Evolutionary conservation across 345 rosid species (phyloP), one percentile per base, ranked within the genome.

Genomic region (Luvunga scandens): DNA sequence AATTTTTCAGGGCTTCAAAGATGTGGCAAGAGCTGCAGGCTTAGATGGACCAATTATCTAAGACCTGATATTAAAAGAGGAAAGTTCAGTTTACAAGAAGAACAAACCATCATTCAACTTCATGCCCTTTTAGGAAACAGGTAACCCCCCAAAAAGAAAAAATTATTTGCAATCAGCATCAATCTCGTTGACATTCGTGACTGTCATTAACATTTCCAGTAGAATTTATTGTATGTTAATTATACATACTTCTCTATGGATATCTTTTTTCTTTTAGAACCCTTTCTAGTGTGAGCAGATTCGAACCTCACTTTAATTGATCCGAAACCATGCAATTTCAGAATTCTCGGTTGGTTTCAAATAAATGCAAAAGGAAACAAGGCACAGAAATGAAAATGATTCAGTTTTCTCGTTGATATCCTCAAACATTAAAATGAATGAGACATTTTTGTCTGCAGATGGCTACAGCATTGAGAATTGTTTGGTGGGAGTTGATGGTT

Each of bases 101-200:
- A 94, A 45, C 95, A 94, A 81, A 93, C 98, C 79, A 94, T 94
- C 80, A 93, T 94, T 77, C 98, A 94, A 87, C 98, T 94, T 66
- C 98, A 94, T 73, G 98, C 98, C 57, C 97, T 94, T 55, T 86
- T 94, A 19, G 98, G 98, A 57, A 94, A 94, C 90, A 93, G 98
- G 98, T 92, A 60, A 14, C 22, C 57, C 3, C 2, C 2, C 3
- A 9, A 7, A 59, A 59, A 59, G 9, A 22, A 1, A 66, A 21
- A 0, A 12, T 4, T 42, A 0, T 24, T 12, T 13, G 72, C 19
- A 3, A 39, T 42, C 72, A 42, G 53, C 31, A 13, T 68, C 33
- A 24, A 30, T 68, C 72, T 42, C 5, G 25, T 53, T n/a, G 31
- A 24, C 22, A 39, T 66, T 30, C 18, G 7, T 38, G 71, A 38